Percentiles rank a stretch among this genome's conserved stretches.
phyloP scores from a whole-genome alignment of 768 basidiomycete genomes.

The Goffeauzyma gilvescens region DNA sequence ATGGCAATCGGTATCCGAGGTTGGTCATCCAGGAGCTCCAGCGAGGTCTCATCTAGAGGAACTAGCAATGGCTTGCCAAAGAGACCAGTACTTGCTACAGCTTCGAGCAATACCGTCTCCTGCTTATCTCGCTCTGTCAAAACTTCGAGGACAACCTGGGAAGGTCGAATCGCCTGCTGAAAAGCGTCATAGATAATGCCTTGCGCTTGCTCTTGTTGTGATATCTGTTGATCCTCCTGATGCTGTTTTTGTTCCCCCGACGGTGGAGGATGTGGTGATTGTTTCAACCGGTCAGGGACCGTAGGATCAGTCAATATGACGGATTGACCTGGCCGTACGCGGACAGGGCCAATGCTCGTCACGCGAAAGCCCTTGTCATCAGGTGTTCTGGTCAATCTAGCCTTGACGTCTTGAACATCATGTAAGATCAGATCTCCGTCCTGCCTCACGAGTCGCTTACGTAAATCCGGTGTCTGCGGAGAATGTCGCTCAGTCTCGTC shows the following conservation, averaged over 20 bases:
- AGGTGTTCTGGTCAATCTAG: conserved; percentile 55
- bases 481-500: conserved; percentile 47
- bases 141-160: background rate
- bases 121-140: background rate
- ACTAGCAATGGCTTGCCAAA: conserved; percentile 1
- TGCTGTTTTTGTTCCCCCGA: conserved; percentile 40
- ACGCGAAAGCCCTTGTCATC: conserved; percentile 77
- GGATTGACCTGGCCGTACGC: conserved; percentile 56
- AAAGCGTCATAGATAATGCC: background rate
- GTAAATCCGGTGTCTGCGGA: conserved; percentile 52
- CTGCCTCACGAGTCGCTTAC: conserved; percentile 39
- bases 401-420: conserved; percentile 59
- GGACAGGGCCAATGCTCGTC: conserved; percentile 60
- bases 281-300: conserved; percentile 17
- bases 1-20: background rate
- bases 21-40: background rate
- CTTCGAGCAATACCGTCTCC: too few relatives aligned
- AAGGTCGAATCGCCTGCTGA: background rate
- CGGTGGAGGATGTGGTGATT: conserved; percentile 35
- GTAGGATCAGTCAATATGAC: conserved; percentile 62
- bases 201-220: too few relatives aligned
- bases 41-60: background rate
- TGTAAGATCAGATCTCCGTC: conserved; percentile 54
- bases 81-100: too few relatives aligned
- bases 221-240: conserved; percentile 32